These are phyloP conservation scores for Boletus rubescentipes DNA, from an alignment of 768 basidiomycete genomes.

Conservation along the genomic window DNA sequence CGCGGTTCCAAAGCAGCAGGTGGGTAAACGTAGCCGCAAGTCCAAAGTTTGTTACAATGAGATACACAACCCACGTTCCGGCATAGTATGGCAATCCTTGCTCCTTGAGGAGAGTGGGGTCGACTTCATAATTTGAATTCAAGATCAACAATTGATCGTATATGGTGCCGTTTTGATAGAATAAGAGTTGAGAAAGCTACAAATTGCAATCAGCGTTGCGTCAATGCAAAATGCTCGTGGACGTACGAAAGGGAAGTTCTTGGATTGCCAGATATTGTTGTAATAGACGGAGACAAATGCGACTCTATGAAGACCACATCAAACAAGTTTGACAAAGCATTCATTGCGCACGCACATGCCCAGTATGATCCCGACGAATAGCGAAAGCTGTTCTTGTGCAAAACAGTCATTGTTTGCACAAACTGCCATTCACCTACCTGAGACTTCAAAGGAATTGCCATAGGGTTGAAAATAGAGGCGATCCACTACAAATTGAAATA, in stretches of 20 bases:
- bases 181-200: slow-evolving; percentile 47
- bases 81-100: slow-evolving; percentile 36
- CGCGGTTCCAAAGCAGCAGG: slow-evolving; percentile 51
- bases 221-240: slow-evolving; percentile 23
- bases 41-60: slow-evolving; percentile 20
- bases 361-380: slow-evolving; percentile 47
- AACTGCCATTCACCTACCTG: slow-evolving; percentile 29
- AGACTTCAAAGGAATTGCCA: slow-evolving; percentile 53
- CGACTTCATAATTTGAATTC: slow-evolving; percentile 50
- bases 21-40: slow-evolving; percentile 50
- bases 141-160: slow-evolving; percentile 56
- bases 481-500: slow-evolving; percentile 15
- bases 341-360: slow-evolving; percentile 43
- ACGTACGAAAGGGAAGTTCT: slow-evolving; percentile 56
- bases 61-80: slow-evolving; percentile 21
- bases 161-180: slow-evolving; percentile 49
- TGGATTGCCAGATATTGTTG: slow-evolving; percentile 54
- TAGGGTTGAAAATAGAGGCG: slow-evolving; percentile 38
- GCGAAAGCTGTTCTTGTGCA: slow-evolving; percentile 35
- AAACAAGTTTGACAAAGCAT: not conserved
- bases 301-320: slow-evolving; percentile 15
- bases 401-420: not conserved
- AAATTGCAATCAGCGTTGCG: slow-evolving; percentile 8
- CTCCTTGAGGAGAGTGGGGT: slow-evolving; percentile 44
- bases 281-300: slow-evolving; percentile 39